phyloP scores from a whole-genome alignment of 2,329 filamentous ascomycete species.

The Epichloe sylvatica region DNA sequence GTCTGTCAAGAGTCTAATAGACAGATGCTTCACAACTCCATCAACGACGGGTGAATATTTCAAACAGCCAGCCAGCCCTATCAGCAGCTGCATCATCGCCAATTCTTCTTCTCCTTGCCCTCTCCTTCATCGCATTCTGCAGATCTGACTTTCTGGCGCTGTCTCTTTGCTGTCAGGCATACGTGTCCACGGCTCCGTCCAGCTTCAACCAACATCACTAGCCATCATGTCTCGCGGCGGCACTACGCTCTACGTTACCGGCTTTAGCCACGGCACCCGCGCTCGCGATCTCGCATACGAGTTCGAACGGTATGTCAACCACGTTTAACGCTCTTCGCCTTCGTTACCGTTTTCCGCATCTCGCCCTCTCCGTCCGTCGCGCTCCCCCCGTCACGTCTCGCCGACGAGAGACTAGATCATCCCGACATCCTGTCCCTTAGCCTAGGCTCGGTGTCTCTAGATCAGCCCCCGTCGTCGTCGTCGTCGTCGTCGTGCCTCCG shows the following conservation, averaged over 20 bases:
- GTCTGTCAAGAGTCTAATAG: not conserved
- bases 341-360: slow-evolving; percentile 23
- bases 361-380: slow-evolving; percentile 31
- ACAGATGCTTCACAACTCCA: slow-evolving; percentile 3
- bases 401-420: slow-evolving; percentile 14
- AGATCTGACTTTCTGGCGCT: slow-evolving; percentile 2
- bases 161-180: slow-evolving; percentile 1
- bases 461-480: slow-evolving; percentile 10
- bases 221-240: slow-evolving; percentile 74
- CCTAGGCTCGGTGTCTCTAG: slow-evolving; percentile 10
- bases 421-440: slow-evolving; percentile 13
- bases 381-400: slow-evolving; percentile 16
- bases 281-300: slow-evolving; percentile 99
- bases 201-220: slow-evolving; percentile 4
- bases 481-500: slow-evolving; percentile 13
- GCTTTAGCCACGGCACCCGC: slow-evolving; percentile 97
- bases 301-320: slow-evolving; percentile 97
- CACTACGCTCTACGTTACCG: slow-evolving; percentile 94
- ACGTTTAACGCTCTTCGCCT: slow-evolving; percentile 27
- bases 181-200: slow-evolving; percentile 2
- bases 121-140: not conserved
- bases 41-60: slow-evolving; percentile 1
- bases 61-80: not conserved
- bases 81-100: slow-evolving; percentile 4
- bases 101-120: not conserved